phyloP scores from a whole-genome alignment of 2,329 filamentous ascomycete species.

The Ophiocordyceps polyrhachis-furcata region DNA sequence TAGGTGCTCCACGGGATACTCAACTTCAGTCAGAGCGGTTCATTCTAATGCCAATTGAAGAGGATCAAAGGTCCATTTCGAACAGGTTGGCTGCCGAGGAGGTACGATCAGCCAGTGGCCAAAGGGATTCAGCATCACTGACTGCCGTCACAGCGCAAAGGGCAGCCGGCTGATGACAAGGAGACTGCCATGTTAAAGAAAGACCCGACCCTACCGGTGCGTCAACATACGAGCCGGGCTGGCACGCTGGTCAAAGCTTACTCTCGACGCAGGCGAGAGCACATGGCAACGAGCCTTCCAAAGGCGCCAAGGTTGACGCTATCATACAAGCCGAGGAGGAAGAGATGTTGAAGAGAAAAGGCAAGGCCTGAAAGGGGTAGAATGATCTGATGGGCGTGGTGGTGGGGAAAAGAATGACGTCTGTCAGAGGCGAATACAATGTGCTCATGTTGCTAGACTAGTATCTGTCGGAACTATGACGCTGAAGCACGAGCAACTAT shows the following conservation, averaged over 20 bases:
- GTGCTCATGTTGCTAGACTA: no score
- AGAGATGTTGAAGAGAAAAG: slow-evolving; percentile 41
- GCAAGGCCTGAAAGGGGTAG: slow-evolving; percentile 7
- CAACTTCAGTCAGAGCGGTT: neutral
- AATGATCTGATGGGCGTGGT: neutral
- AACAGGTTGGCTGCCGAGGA: slow-evolving; percentile 50
- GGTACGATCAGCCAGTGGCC: slow-evolving; percentile 15
- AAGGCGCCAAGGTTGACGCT: slow-evolving; percentile 54
- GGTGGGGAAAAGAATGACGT: neutral
- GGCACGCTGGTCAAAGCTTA: neutral
- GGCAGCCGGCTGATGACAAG: slow-evolving; percentile 24
- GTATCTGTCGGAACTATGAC: no score
- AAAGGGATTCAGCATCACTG: neutral
- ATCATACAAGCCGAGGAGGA: slow-evolving; percentile 51
- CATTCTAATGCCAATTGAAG: slow-evolving; percentile 14
- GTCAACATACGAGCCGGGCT: slow-evolving; percentile 5
- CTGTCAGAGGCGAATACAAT: no score
- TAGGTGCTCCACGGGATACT: slow-evolving; percentile 20
- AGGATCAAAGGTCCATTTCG: slow-evolving; percentile 53
- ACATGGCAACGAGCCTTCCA: slow-evolving; percentile 57
- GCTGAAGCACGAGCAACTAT: no score
- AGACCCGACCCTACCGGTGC: slow-evolving; percentile 41
- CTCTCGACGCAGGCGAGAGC: slow-evolving; percentile 28
- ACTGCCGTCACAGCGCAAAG: slow-evolving; percentile 12
- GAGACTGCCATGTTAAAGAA: slow-evolving; percentile 27